Evolutionary conservation across 2,329 filamentous ascomycete genomes (phyloP), one percentile per base, ranked within the genome.

Genomic region (Trichoderma sp.): DNA sequence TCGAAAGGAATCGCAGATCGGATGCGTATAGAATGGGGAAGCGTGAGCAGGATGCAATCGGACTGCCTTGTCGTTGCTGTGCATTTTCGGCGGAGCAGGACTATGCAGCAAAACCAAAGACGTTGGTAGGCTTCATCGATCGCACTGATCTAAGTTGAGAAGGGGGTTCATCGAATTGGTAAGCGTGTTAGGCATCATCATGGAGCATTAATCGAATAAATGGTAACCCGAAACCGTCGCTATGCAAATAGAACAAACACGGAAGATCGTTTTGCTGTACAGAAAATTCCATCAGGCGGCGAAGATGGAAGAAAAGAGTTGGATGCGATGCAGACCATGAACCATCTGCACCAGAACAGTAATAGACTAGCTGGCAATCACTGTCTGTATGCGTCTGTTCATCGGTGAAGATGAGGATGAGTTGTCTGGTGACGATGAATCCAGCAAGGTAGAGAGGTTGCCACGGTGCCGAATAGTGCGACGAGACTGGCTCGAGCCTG

Each of bases 341-440:
- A 24, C 9, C 9, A 26, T 39, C 56, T n/a, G 26, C 28, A 15
- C 26, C 51, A 56, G 36, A 43, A 24, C 24, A 67, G 18, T 11
- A 14, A 26, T 14, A 21, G 47, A 34, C 61, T 80, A 90, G 76
- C 82, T 86, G 73, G 91, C 89, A 56, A 87, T 90, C 89, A 91
- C 91, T 84, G 91, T 85, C 78, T 90, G 88, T 83, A 91, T 85
- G 71, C 88, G 85, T 75, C 80, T 85, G 70, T 82, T 82, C 51
- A 90, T 80, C 67, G 82, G 82, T 61, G 84, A 84, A 5, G 86
- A 83, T 5, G 87, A 84, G 2, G 88, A 87, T 2, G 88, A 88
- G 43, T 85, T 83, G 57, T 88, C 85, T 24, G 87, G 82, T 15
- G 89, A 86, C 18, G 83, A 80, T 68, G 80, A 80, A 72, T 84